Conservation (phyloP, 1,284 basidiomycete genomes). For the Moesziomyces parantarcticus region DNA sequence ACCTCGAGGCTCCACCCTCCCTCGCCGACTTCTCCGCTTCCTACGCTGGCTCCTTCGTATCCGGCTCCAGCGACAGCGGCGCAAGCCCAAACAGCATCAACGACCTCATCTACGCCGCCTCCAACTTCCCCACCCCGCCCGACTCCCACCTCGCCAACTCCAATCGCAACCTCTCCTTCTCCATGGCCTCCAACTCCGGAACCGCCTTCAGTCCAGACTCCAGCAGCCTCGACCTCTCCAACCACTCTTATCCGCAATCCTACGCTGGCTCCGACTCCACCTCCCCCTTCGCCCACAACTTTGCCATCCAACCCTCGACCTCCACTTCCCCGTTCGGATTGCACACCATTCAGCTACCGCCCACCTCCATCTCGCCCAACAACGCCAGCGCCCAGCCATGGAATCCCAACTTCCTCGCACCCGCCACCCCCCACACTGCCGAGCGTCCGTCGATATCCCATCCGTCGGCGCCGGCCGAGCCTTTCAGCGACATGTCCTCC, state of each 20-base stretch:
- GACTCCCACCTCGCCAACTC: slow-evolving; percentile 34
- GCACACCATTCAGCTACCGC: slow-evolving; percentile 21
- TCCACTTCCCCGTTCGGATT: slow-evolving; percentile 32
- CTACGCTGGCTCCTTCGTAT: slow-evolving; percentile 42
- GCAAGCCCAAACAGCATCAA: slow-evolving; percentile 52
- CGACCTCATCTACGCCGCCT: slow-evolving; percentile 51
- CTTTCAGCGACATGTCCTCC: neutral
- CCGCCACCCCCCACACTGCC: slow-evolving; percentile 5
- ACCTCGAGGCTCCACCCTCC: slow-evolving; percentile 35
- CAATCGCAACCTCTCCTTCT: slow-evolving; percentile 35
- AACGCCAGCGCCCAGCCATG: slow-evolving; percentile 14
- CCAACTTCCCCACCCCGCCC: slow-evolving; percentile 46
- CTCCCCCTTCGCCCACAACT: slow-evolving; percentile 26
- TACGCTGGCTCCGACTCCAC: slow-evolving; percentile 35
- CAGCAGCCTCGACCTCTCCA: slow-evolving; percentile 20
- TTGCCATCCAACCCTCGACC: slow-evolving; percentile 20
- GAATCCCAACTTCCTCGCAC: slow-evolving; percentile 36
- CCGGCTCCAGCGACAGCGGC: slow-evolving; percentile 45
- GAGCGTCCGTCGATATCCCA: slow-evolving; percentile 7
- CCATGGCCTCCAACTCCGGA: slow-evolving; percentile 18
- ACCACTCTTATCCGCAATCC: slow-evolving; percentile 19
- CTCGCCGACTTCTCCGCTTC: slow-evolving; percentile 42
- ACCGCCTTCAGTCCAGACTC: slow-evolving; percentile 24
- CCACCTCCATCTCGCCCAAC: slow-evolving; percentile 9
- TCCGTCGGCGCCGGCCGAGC: neutral